These are phyloP conservation scores for Fragaria vesca DNA, from an alignment of 306 rosid genomes.

Conservation along the genomic window DNA sequence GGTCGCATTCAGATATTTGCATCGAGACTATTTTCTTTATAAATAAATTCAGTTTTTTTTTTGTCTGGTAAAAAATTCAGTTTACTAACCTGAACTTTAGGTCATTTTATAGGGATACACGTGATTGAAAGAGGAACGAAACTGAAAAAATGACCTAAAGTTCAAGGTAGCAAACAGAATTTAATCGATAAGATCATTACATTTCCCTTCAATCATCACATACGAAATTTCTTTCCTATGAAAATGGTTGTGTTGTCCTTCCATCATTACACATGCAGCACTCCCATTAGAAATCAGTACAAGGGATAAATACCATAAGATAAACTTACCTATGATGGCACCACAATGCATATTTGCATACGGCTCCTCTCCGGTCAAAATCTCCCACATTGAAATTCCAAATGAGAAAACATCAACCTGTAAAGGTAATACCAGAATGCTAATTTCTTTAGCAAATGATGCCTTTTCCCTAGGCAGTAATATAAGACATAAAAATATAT, in stretches of 20 bases:
- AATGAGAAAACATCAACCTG: conserved; percentile 36
- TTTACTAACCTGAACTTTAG: too few species aligned
- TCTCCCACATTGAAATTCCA: conserved; percentile 43
- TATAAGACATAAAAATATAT: not conserved
- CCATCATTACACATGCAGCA: not conserved
- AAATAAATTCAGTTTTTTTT: not conserved
- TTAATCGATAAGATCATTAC: not conserved
- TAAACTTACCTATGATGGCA: conserved; percentile 38
- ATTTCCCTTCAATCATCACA: not conserved
- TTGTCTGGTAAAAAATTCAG: too few species aligned
- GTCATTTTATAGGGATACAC: too few species aligned
- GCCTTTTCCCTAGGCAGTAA: not conserved
- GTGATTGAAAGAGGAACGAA: too few species aligned
- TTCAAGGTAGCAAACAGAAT: too few species aligned
- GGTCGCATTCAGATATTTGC: not conserved
- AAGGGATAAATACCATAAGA: not conserved
- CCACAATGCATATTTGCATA: conserved; percentile 40
- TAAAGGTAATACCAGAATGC: conserved; percentile 11
- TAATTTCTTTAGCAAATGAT: not conserved
- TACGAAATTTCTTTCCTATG: not conserved
- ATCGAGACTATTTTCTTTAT: not conserved
- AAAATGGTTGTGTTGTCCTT: not conserved
- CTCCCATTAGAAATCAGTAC: not conserved
- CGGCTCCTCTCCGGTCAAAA: conserved; percentile 39
- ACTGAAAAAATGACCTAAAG: too few species aligned